A percentile compares a stretch with the other conserved stretches of the same genome.
phyloP scores from a whole-genome alignment of 495 filamentous ascomycete genomes.

The Clohesyomyces aquaticus region DNA sequence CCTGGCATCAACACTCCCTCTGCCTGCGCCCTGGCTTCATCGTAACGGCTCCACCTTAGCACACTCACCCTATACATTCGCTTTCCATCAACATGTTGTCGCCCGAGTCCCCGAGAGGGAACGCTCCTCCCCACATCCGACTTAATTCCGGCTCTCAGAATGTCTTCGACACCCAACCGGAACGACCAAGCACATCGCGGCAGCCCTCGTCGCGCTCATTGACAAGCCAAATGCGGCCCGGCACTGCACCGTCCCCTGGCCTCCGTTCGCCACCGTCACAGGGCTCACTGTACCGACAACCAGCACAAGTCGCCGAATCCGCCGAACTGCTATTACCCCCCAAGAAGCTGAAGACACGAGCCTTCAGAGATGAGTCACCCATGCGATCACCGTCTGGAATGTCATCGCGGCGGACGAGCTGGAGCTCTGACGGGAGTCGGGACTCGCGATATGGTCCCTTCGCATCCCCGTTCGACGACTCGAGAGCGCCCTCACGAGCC shows the following conservation, averaged over 20 bases:
- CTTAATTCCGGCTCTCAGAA: slow-evolving; percentile 64
- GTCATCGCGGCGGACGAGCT: slow-evolving; percentile 65
- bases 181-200: slow-evolving; percentile 45
- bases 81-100: slow-evolving; percentile 40
- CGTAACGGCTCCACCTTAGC: slow-evolving; percentile 22
- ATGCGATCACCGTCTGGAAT: slow-evolving; percentile 52
- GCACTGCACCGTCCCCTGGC: slow-evolving; percentile 39
- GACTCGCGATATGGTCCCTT: slow-evolving; percentile 59
- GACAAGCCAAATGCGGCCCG: slow-evolving; percentile 43
- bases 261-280: slow-evolving; percentile 14
- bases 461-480: slow-evolving; percentile 61
- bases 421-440: slow-evolving; percentile 62
- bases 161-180: slow-evolving; percentile 50
- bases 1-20: slow-evolving; percentile 30
- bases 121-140: slow-evolving; percentile 58
- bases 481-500: slow-evolving; percentile 62
- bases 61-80: slow-evolving; percentile 36
- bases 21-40: slow-evolving; percentile 32
- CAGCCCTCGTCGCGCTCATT: slow-evolving; percentile 50
- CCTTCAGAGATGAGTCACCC: slow-evolving; percentile 54
- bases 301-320: slow-evolving; percentile 52
- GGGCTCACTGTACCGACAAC: slow-evolving; percentile 47
- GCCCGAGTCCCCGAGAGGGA: slow-evolving; percentile 42
- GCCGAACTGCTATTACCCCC: slow-evolving; percentile 66
- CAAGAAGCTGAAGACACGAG: slow-evolving; percentile 46